These are phyloP conservation scores for Pouteria glomerata DNA, from an alignment of 148 eudicot species.

Conservation along the genomic window DNA sequence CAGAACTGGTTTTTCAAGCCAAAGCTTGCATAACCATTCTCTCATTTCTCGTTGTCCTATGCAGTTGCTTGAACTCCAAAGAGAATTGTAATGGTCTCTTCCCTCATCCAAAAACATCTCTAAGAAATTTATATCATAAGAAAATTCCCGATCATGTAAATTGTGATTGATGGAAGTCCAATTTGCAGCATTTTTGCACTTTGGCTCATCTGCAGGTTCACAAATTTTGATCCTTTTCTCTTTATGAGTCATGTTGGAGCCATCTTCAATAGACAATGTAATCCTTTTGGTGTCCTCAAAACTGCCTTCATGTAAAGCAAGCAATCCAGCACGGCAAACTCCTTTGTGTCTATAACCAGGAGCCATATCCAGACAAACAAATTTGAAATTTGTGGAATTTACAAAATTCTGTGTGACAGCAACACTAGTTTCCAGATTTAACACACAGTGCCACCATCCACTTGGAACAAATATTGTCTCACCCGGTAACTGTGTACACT, in stretches of 20 bases:
- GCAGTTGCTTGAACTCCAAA: constrained; percentile 76
- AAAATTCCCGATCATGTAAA: constrained; percentile 37
- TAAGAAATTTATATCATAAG: constrained; percentile 71
- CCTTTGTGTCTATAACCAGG: constrained; percentile 99
- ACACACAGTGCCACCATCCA: constrained; percentile 99
- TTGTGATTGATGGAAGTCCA: constrained; percentile 22
- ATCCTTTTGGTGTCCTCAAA: constrained; percentile 28
- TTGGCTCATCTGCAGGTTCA: constrained; percentile 22
- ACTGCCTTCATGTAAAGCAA: constrained; percentile 57
- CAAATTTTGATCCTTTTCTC: constrained; percentile 45
- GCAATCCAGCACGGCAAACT: constrained; percentile 88
- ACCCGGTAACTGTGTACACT: constrained; percentile 90
- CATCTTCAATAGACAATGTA: constrained; percentile 18
- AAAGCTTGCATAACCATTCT: constrained; percentile 83
- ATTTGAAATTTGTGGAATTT: constrained; percentile 80
- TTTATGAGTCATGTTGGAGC: constrained; percentile 32
- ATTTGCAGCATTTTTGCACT: constrained; percentile 15
- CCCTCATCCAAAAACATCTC: constrained; percentile 67
- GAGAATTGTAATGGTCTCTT: constrained; percentile 73
- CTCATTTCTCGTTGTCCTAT: constrained; percentile 90
- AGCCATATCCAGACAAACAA: constrained; percentile 93
- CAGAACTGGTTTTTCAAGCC: constrained; percentile 64
- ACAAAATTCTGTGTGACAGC: constrained; percentile 98
- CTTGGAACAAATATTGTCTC: constrained; percentile 96
- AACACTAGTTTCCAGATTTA: constrained; percentile 75